phyloP scores from a whole-genome alignment of 345 rosid genomes.

The Eucalyptus brandiana region DNA sequence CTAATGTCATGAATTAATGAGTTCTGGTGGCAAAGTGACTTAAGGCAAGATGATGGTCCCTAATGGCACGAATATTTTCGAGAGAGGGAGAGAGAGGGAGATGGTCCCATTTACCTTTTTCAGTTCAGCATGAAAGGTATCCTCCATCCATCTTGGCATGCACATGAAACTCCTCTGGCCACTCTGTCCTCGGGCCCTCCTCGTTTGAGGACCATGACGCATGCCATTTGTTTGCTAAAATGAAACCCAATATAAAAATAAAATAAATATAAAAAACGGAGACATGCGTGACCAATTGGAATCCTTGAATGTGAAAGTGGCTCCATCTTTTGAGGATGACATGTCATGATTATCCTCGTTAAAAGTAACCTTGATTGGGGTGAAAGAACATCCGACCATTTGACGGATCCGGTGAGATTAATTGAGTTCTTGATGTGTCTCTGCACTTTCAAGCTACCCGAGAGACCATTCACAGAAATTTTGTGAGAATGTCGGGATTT shows the following conservation, averaged over 20 bases:
- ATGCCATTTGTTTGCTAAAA: background rate
- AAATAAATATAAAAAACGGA: background rate
- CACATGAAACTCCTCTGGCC: background rate
- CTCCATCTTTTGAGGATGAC: background rate
- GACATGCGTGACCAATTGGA: background rate
- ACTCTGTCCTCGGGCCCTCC: background rate
- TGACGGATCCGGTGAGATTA: background rate
- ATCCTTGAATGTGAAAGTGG: background rate
- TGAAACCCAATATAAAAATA: background rate
- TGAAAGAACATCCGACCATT: background rate
- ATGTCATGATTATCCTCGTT: background rate
- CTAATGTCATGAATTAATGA: too few relatives aligned
- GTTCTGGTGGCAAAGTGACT: too few relatives aligned
- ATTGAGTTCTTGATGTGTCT: background rate
- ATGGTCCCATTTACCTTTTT: background rate
- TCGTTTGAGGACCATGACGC: background rate
- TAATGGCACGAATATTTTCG: too few relatives aligned
- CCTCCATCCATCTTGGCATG: background rate
- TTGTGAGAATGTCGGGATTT: background rate
- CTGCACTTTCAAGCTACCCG: background rate
- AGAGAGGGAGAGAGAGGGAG: background rate
- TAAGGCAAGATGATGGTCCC: too few relatives aligned
- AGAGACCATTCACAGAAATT: background rate
- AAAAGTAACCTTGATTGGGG: background rate
- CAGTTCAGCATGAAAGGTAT: background rate